Evolutionary conservation across 805 yeast genomes (phyloP).

Genomic region (Saturnispora quitensis): DNA sequence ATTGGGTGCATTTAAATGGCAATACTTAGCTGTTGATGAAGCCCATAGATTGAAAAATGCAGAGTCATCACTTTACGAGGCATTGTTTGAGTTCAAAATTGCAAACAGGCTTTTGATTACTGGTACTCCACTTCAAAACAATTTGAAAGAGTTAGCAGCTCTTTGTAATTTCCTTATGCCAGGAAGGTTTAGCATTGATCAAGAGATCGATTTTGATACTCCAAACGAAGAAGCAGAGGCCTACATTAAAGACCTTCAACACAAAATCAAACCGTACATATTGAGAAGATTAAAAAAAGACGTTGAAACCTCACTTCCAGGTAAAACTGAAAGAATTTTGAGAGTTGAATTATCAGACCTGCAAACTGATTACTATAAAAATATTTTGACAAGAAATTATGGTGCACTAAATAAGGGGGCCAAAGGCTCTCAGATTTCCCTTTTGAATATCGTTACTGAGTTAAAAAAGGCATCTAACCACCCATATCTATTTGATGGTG

Average conservation of each 20-base stretch:
- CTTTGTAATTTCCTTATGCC: conserved; percentile 94
- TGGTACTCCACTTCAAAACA: conserved; percentile 97
- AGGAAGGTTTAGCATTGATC: conserved; percentile 80
- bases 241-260: conserved; percentile 79
- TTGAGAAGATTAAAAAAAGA: conserved; percentile 91
- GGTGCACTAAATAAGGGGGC: conserved; percentile 82
- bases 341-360: conserved; percentile 92
- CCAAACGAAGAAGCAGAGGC: conserved; percentile 82
- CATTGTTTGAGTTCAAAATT: conserved; percentile 72
- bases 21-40: conserved; percentile 94
- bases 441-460: conserved; percentile 89
- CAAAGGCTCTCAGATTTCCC: conserved; percentile 70
- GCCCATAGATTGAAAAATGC: conserved; percentile 95
- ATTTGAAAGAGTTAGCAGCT: conserved; percentile 91
- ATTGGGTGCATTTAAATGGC: conserved; percentile 85
- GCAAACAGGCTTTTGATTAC: conserved; percentile 83
- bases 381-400: conserved; percentile 86
- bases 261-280: conserved; percentile 82
- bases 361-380: conserved; percentile 92
- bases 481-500: conserved; percentile 90
- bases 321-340: conserved; percentile 89
- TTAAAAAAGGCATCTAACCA: conserved; percentile 95
- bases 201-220: conserved; percentile 89
- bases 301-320: conserved; percentile 93
- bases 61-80: conserved; percentile 86